phyloP scores from a whole-genome alignment of 306 rosid genomes.

The Cicer cuneatum region DNA sequence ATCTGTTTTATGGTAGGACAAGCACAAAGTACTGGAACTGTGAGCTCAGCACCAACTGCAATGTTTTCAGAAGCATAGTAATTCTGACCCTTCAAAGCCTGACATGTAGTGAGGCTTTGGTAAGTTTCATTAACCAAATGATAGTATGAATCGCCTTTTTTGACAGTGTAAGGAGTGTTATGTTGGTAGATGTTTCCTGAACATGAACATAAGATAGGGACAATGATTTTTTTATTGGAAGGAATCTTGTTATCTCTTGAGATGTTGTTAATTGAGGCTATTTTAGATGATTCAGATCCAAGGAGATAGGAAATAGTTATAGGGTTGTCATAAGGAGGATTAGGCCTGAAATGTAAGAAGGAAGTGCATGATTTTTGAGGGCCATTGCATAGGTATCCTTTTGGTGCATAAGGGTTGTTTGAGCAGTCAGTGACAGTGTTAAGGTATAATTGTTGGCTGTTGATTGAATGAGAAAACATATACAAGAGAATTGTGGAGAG shows the following conservation, averaged over 20 bases:
- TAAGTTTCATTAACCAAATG: constrained; percentile 27
- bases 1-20: constrained; percentile 54
- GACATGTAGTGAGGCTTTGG: constrained; percentile 64
- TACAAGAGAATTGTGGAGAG: constrained; percentile 34
- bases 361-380: constrained; percentile 52
- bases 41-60: constrained; percentile 44
- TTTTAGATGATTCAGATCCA: constrained; percentile 53
- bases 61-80: constrained; percentile 44
- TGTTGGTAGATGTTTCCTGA: constrained; percentile 61
- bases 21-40: constrained; percentile 56
- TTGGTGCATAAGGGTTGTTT: constrained; percentile 41
- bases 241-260: constrained; percentile 42
- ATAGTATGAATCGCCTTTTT: constrained; percentile 38
- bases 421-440: constrained; percentile 49
- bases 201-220: constrained; percentile 60
- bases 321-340: constrained; percentile 47
- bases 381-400: constrained; percentile 59
- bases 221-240: constrained; percentile 44
- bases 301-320: constrained; percentile 53
- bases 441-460: constrained; percentile 55
- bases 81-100: constrained; percentile 55
- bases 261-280: constrained; percentile 57
- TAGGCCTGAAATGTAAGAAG: constrained; percentile 49
- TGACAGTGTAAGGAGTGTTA: constrained; percentile 42
- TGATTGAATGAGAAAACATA: constrained; percentile 36